Conservation (phyloP, 768 basidiomycete genomes). For the Mrakia blollopis region DNA sequence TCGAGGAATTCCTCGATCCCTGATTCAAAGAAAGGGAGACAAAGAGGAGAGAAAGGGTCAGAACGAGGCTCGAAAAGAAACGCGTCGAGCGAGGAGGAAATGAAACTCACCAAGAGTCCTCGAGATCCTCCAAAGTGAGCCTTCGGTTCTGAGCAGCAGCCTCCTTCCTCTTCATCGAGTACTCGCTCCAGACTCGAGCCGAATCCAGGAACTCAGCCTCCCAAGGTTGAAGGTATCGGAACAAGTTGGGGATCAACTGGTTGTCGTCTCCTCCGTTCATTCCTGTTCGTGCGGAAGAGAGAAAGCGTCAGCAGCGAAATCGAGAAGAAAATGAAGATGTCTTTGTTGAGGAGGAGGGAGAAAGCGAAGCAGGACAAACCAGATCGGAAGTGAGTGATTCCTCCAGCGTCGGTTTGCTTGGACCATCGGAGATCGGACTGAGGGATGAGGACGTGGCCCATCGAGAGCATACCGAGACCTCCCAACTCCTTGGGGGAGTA, state of each 20-base stretch:
- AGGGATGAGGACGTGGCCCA: slow-evolving; percentile 98
- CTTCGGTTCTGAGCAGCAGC: slow-evolving; percentile 98
- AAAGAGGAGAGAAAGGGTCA: background rate
- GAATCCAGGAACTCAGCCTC: slow-evolving; percentile 97
- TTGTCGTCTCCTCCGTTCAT: slow-evolving; percentile 9
- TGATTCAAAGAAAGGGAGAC: slow-evolving; percentile 6
- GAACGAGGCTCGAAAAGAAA: background rate
- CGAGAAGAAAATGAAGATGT: too few species aligned
- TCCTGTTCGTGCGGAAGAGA: background rate
- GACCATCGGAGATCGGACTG: slow-evolving; percentile 97
- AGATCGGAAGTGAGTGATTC: slow-evolving; percentile 98
- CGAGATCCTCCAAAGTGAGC: slow-evolving; percentile 92
- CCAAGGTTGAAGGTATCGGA: slow-evolving; percentile 95
- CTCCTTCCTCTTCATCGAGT: slow-evolving; percentile 98
- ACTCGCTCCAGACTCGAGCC: slow-evolving; percentile 98
- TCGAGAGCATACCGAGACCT: slow-evolving; percentile 97
- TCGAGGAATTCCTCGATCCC: slow-evolving; percentile 54
- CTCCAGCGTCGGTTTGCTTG: slow-evolving; percentile 94
- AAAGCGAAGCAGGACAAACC: slow-evolving; percentile 76
- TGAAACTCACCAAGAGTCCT: slow-evolving; percentile 71
- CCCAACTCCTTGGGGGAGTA: slow-evolving; percentile 98
- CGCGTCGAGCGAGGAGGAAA: background rate
- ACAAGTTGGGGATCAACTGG: slow-evolving; percentile 89
- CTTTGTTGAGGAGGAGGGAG: background rate
- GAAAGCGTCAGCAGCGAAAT: background rate